Base-by-base conservation (phyloP, 2,329 filamentous ascomycete genomes). In the Xylariales sp. region DNA sequence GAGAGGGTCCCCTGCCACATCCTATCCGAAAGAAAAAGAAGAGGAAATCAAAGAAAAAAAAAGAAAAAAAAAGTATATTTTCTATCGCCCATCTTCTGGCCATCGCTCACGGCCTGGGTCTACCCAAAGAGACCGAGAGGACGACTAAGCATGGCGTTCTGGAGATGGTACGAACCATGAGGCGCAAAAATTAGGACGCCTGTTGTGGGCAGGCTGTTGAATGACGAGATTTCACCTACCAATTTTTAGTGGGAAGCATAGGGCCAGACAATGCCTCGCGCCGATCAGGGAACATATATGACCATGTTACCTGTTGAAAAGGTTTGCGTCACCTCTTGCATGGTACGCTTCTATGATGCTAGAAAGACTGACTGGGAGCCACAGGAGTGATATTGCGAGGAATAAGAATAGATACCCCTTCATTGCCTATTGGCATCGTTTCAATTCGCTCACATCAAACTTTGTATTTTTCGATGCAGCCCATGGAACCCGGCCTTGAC, bases 331-430 rank as follows among this genome's bases (percentile, higher is more conserved):
- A 43, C 23, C 39, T 62, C 36, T 41, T 64, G 48, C 43, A 50
- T 39, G 56, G 52, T 65, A 14, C 30, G 32, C 12, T 63, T 55
- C 12, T 52, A n/a, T 48, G 45, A 53, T 48, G 28, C 34, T 30
- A 55, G 28, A 49, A 41, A 62, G 36, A 60, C 68, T 69, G 46
- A 69, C 43, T 30, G 28, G 23, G 18, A 7, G 46, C 28, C 16
- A 59, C 30, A 70, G 66, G 66, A 58, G 62, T 61, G 30, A 66
- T 63, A 57, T 64, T 32, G 28, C 28, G 43, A 45, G 49, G 62
- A 46, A 64, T 61, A 63, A 64, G 49, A 66, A 50, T 67, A 70
- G 62, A 66, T 68, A 70, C 62, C 65, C 65, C 48, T 64, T 61
- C 56, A 39, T 59, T 59, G 57, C 68, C 48, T 46, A 10, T 41